Evolutionary conservation across 2,329 filamentous ascomycete genomes (phyloP), one percentile per base, ranked within the genome.

Genomic region (Exophiala aquamarina): DNA sequence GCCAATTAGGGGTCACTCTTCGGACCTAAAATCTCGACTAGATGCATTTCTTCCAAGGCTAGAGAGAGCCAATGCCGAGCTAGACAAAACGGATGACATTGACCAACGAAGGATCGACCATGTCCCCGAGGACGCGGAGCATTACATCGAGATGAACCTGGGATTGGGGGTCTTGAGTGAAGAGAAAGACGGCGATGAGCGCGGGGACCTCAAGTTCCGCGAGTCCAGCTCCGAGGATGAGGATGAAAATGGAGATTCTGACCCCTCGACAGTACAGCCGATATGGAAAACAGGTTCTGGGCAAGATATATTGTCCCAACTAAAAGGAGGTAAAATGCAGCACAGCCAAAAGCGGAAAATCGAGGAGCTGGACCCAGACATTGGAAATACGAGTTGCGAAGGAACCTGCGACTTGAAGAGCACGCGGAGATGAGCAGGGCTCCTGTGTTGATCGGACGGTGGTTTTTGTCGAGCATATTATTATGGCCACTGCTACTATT

Each of bases 91-190:
- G 2, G 66, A 66, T 1, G 54, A 61, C 19, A 58, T 51, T 1
- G 57, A 58, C 10, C 63, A 67, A 41, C 38, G 65, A 19, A 52
- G 61, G 14, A 44, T 71, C 45, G 69, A 72, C 46, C 56, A 65
- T 28, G 64, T 60, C 18, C 55, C 61, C 20, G 65, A 66, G 7
- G 59, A 60, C 6, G 60, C 57, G 32, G 64, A 63, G 19, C 61
- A 63, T 41, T 71, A 71, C 52, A 70, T 72, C 48, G 69, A 72
- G 50, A 71, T 72, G 68, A 67, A 73, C 47, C 61, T 74, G 37
- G 69, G 70, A 4, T 55, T 74, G 9, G 71, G 71, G 8, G 71
- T 74, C 4, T 56, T 74, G 15, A 67, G 70, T 58, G 69, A 73
- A 49, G 66, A 66, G 44, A 35, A 34, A 31, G 29, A 17, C 13